Evolutionary conservation across 768 basidiomycete species (phyloP).

Genomic region (Baorangia bicolor): DNA sequence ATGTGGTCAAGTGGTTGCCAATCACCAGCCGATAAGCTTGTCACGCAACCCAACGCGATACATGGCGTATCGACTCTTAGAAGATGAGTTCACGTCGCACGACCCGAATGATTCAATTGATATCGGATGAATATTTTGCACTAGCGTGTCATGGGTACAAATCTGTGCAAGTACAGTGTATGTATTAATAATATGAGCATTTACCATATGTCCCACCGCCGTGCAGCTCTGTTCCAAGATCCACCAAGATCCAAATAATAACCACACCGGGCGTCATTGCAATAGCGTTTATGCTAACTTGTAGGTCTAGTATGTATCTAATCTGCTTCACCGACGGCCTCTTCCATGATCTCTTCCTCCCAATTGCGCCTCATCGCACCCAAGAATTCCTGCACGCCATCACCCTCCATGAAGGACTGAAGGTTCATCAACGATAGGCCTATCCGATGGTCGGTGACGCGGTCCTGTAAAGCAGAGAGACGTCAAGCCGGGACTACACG

Average conservation of each 20-base stretch:
- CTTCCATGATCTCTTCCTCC: constrained; percentile 55
- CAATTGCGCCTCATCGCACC: constrained; percentile 55
- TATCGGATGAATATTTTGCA: not conserved
- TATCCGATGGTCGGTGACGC: constrained; percentile 90
- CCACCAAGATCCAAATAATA: too few relatives aligned
- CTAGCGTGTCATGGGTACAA: not conserved
- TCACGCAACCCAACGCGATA: not conserved
- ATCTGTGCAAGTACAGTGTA: too few relatives aligned
- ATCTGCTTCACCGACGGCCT: constrained; percentile 37
- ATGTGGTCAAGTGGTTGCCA: not conserved
- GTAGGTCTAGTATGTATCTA: too few relatives aligned
- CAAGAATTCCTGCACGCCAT: constrained; percentile 56
- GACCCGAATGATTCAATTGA: not conserved
- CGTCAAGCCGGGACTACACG: not conserved
- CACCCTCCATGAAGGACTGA: constrained; percentile 62
- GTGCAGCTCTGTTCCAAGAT: not conserved
- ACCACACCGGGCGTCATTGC: not conserved
- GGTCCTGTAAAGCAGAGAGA: constrained; percentile 53
- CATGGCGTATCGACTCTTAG: not conserved
- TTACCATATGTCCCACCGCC: not conserved
- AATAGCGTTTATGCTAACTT: too few relatives aligned
- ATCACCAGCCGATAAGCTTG: not conserved
- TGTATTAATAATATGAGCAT: too few relatives aligned
- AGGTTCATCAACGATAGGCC: constrained; percentile 72
- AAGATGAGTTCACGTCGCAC: not conserved